Evolutionary conservation across 768 basidiomycete genomes (phyloP).

Genomic region (Tricholomella constricta): DNA sequence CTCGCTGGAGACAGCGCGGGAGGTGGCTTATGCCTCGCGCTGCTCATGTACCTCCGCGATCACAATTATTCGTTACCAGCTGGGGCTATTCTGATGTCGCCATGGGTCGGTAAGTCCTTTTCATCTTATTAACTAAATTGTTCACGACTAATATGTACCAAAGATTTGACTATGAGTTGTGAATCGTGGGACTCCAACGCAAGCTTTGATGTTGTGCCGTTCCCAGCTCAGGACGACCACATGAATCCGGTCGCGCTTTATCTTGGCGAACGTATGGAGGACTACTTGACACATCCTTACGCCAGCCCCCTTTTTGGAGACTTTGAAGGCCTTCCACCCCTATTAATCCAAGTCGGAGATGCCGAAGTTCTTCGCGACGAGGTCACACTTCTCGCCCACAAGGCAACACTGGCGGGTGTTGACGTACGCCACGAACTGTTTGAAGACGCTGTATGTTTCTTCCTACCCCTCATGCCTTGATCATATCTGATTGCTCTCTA

Average conservation of each 20-base stretch:
- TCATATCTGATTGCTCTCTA: conserved; percentile 27
- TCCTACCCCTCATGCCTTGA: not conserved
- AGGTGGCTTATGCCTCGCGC: conserved; percentile 81
- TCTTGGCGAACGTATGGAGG: conserved; percentile 76
- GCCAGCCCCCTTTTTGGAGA: conserved; percentile 94
- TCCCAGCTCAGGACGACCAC: conserved; percentile 74
- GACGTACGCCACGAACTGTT: conserved; percentile 86
- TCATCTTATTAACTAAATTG: not conserved
- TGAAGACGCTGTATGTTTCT: conserved; percentile 77
- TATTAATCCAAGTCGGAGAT: conserved; percentile 91
- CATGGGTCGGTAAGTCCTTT: conserved; percentile 86
- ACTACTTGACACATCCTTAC: conserved; percentile 94
- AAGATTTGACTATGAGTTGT: conserved; percentile 95
- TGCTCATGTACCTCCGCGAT: conserved; percentile 95
- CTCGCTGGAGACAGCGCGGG: conserved; percentile 93
- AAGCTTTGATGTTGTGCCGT: conserved; percentile 79
- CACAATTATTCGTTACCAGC: conserved; percentile 82
- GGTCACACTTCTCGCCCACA: conserved; percentile 88
- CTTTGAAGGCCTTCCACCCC: conserved; percentile 81
- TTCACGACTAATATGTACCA: conserved; percentile 2
- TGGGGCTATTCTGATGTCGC: conserved; percentile 87
- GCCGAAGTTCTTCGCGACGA: conserved; percentile 96
- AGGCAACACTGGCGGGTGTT: conserved; percentile 86
- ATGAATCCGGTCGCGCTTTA: conserved; percentile 95
- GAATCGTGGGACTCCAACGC: conserved; percentile 98